A percentile compares a stretch with the other conserved stretches of the same genome.
These are phyloP conservation scores for Microbotryum silenes-acaulis DNA, from an alignment of 1,284 basidiomycete genomes.

Conservation along the genomic window DNA sequence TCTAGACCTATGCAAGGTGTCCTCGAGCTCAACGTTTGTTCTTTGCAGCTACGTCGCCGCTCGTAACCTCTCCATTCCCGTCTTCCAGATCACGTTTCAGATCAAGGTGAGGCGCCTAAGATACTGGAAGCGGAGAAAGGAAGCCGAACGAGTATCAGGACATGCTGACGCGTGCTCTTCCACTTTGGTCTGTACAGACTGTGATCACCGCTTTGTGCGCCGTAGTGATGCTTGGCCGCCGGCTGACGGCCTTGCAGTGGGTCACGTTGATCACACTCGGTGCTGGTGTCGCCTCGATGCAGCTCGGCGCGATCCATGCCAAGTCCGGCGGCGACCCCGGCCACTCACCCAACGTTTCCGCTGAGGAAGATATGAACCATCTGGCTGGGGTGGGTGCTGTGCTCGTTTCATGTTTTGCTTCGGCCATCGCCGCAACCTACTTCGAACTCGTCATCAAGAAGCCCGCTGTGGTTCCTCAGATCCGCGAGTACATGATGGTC, in stretches of 20 bases:
- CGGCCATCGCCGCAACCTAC: slow-evolving; percentile 42
- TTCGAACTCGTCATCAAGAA: slow-evolving; percentile 41
- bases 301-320: slow-evolving; percentile 35
- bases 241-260: slow-evolving; percentile 39
- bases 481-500: slow-evolving; percentile 14
- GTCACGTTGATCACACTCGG: slow-evolving; percentile 39
- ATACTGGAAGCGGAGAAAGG: background rate
- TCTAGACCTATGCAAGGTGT: background rate
- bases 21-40: background rate
- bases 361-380: slow-evolving; percentile 35
- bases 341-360: slow-evolving; percentile 1
- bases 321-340: slow-evolving; percentile 18
- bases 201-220: slow-evolving; percentile 42
- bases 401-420: slow-evolving; percentile 40
- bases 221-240: slow-evolving; percentile 40
- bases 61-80: slow-evolving; percentile 40
- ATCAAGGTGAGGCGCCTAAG: slow-evolving; percentile 35
- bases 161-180: background rate
- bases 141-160: too few species aligned
- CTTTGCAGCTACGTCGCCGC: slow-evolving; percentile 37
- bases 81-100: slow-evolving; percentile 43
- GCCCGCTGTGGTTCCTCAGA: slow-evolving; percentile 3
- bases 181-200: slow-evolving; percentile 28
- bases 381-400: slow-evolving; percentile 40
- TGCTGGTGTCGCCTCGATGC: slow-evolving; percentile 41